These are phyloP conservation scores for Sphagnum contortum DNA, from an alignment of 225 moss, liverwort and hornwort genomes.

Conservation along the genomic window DNA sequence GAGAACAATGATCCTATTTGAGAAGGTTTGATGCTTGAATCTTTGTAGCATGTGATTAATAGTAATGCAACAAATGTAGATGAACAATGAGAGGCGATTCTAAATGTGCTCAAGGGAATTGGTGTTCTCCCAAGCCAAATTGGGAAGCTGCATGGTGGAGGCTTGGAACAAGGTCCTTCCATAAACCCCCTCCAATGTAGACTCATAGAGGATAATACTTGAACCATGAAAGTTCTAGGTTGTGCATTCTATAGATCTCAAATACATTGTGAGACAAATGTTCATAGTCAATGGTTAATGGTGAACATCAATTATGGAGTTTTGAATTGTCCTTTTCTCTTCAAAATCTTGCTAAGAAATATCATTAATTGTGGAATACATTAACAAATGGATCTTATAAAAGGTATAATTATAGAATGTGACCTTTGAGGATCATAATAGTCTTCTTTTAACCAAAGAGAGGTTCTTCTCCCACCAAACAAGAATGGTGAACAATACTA, in stretches of 20 bases:
- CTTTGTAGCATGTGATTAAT: constrained; percentile 68
- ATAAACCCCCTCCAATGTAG: no score
- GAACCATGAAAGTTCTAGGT: no score
- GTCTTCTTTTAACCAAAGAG: constrained; percentile 21
- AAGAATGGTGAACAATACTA: constrained; percentile 1
- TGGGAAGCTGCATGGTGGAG: constrained; percentile 56
- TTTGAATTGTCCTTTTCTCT: background rate
- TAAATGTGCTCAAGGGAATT: constrained; percentile 58
- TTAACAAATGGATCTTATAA: constrained; percentile 37
- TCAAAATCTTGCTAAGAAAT: background rate
- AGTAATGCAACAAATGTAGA: constrained; percentile 62
- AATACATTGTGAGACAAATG: no score
- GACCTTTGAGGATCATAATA: background rate
- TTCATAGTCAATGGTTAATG: background rate
- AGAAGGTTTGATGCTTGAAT: background rate
- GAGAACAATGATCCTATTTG: no score
- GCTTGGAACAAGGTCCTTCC: constrained; percentile 79
- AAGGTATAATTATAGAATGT: constrained; percentile 4
- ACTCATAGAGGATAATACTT: no score
- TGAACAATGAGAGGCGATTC: constrained; percentile 60
- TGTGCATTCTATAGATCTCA: no score
- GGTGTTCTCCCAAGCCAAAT: constrained; percentile 60
- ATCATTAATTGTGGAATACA: background rate
- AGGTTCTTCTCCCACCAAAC: constrained; percentile 13
- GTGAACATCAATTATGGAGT: background rate